Evolutionary conservation across 176 grass and related monocot species (phyloP), one percentile per base, ranked within the genome.

Genomic region (Triticum timopheevii): DNA sequence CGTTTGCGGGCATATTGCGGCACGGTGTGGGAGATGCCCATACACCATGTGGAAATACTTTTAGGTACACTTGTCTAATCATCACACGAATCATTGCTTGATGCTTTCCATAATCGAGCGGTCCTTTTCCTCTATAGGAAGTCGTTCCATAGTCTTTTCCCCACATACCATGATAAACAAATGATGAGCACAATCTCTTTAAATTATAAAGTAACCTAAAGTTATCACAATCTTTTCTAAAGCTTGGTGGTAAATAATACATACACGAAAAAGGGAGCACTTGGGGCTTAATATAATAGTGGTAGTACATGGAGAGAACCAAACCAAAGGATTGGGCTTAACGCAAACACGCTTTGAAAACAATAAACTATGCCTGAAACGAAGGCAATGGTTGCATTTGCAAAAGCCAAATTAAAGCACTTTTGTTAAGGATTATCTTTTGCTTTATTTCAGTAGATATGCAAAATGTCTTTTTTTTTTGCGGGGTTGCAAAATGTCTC

Each of bases 121-220:
- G 39, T 71, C 72, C 79, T 83, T 89, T 81, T 16, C 42, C 24
- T 39, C 3, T 63, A 80, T 76, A 54, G 16, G 5, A 33, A 67
- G 65, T 28, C 15, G 25, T 24, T 78, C 69, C 13, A 39, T 7
- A 38, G 61, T 56, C 78, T 12, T 81, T 77, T 40, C 83, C 63
- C 71, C 83, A 70, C 64, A 22, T 82, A 82, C 8, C 39, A 86
- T 90, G 38, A 64, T 86, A 86, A 33, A 72, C n/a, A 86, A 83
- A 70, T 86, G 40, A 65, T 83, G 19, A 39, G 42, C 40, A 79
- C 1, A 35, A 79, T 78, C 54, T 72, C 3, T 58, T n/a, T 20
- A n/a, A 73, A 79, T 16, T 30, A 66, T 70, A 85, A 62, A 78
- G 2, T 78, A 68, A 76, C 15, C 3, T 8, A 87, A 73, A 82